phyloP scores from a whole-genome alignment of 495 filamentous ascomycete species.

The Schizothecium vesticola region DNA sequence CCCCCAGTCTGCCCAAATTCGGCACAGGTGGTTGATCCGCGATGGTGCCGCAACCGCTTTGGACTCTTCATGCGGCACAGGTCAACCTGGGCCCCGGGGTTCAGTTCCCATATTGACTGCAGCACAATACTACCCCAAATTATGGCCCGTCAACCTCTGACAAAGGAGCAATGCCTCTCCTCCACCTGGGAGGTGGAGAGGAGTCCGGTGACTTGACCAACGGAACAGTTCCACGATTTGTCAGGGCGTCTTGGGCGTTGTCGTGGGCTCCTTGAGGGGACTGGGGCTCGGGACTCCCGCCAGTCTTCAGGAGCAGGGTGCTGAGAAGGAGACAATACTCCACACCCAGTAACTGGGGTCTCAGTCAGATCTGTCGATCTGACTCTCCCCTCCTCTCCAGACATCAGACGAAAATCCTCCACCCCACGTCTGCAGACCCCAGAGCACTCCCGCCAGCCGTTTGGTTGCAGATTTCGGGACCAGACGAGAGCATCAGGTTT shows the following conservation, averaged over 20 bases:
- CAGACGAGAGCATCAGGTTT: neutral
- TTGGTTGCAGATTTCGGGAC: neutral
- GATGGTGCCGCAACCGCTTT: conserved; percentile 10
- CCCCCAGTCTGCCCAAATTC: conserved; percentile 17
- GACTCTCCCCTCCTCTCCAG: neutral
- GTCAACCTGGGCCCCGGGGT: conserved; percentile 6
- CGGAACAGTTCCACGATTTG: neutral
- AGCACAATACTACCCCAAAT: neutral
- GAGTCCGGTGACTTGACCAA: neutral
- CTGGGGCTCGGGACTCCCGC: neutral
- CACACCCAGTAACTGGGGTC: neutral
- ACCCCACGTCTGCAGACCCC: neutral
- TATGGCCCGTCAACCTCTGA: neutral
- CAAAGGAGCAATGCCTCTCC: neutral
- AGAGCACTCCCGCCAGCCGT: neutral
- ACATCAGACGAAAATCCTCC: conserved; percentile 8
- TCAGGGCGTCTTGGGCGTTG: neutral
- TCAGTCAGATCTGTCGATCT: conserved; percentile 9
- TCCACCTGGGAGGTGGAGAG: neutral
- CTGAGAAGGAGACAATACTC: neutral
- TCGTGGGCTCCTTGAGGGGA: neutral
- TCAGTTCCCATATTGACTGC: conserved; percentile 2
- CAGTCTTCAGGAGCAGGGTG: neutral
- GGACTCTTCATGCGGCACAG: conserved; percentile 12
- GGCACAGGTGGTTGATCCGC: conserved; percentile 14